phyloP scores from a whole-genome alignment of 345 rosid species.

The Salix udensis region DNA sequence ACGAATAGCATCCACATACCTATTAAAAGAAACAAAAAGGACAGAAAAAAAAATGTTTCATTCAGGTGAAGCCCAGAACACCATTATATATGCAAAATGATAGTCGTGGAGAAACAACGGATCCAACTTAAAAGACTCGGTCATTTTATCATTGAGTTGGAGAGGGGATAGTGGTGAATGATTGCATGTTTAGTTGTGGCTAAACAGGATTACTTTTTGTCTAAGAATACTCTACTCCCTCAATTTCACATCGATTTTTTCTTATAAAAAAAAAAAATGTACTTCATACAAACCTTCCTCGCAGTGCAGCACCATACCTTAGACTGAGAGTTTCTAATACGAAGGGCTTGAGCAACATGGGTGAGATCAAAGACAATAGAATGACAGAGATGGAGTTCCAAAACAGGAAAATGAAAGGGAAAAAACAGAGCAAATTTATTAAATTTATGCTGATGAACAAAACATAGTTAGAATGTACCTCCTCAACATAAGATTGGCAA shows the following conservation, averaged over 20 bases:
- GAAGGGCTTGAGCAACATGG: not conserved
- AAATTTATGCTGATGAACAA: not conserved
- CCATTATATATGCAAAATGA: not conserved
- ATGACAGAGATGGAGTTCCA: not conserved
- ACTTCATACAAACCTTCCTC: too few species aligned
- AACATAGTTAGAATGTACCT: constrained; percentile 43
- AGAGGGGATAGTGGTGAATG: not conserved
- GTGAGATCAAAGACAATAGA: not conserved
- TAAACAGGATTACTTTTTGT: not conserved
- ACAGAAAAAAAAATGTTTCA: not conserved
- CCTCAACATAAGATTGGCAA: constrained; percentile 94
- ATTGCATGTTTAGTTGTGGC: not conserved
- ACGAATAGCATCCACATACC: constrained; percentile 92
- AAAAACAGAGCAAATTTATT: not conserved
- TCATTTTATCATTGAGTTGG: not conserved
- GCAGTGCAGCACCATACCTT: not conserved
- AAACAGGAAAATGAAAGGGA: not conserved
- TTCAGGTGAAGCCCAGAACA: not conserved
- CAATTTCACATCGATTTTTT: not conserved
- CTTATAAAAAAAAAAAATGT: not conserved
- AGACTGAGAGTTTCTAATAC: not conserved
- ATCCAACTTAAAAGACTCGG: not conserved
- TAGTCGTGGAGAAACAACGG: not conserved
- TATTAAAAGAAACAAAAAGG: constrained; percentile 15
- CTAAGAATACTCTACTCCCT: not conserved